Evolutionary conservation across 2,329 filamentous ascomycete species (phyloP), one percentile per base, ranked within the genome.

Genomic region (Atkinsonella hypoxylon): DNA sequence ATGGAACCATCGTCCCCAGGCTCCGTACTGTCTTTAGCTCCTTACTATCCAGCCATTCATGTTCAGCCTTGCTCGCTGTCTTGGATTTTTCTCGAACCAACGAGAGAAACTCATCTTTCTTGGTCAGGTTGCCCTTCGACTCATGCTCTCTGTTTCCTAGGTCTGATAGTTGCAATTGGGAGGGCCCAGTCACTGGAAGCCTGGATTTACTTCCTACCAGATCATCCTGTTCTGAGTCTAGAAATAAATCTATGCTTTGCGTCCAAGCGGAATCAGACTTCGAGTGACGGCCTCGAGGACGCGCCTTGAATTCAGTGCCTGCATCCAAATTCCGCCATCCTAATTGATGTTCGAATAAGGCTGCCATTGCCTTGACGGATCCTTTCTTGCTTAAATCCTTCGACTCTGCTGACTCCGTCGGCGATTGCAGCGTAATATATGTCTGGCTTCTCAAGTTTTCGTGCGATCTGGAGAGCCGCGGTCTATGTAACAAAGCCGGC

Each of bases 281-380:
- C 4, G 48, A 50, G 44, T 50, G 48, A 18, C 48, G 39, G 26
- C 39, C 13, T 32, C 48, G 48, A 26, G 40, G 34, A 2, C 10
- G 22, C 36, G 15, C 17, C 13, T 32, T 50, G 32, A 15, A 42
- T 17, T 30, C 48, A 11, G 30, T 45, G 15, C 10, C 15, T 17
- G 32, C 20, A 7, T 40, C 26, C 20, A 22, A 42, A n/a, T 43
- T 34, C 5, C 17, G 22, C 50, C 44, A 40, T 36, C 31, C 8
- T 56, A 53, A 15, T 13, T 58, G 57, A 8, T 57, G 68, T 54
- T 79, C 73, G 58, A 78, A 78, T 58, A 71, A 67, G 36, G 75
- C 75, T 4, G 75, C 70, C 66, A 79, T 76, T 2, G 72, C 73
- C 55, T 64, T 74, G 12, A 77, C 75, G 3, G 64, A 61, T 18